Conservation (phyloP, 2,329 filamentous ascomycete species). For the Didymella pinodella region DNA sequence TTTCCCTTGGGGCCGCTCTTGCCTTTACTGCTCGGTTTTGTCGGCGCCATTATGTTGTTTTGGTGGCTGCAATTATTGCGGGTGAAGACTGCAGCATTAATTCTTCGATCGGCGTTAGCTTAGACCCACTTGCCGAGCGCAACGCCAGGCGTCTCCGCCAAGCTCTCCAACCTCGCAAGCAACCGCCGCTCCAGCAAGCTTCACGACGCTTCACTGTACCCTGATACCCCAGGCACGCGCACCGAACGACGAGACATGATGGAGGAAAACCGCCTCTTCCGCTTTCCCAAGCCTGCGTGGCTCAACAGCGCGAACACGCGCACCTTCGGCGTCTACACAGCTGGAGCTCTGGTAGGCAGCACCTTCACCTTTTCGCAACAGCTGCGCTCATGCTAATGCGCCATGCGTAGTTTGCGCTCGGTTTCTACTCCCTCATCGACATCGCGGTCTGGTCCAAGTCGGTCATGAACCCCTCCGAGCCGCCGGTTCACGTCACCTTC, state of each 20-base stretch:
- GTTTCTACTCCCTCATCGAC: constrained; percentile 74
- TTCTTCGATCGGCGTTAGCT: constrained; percentile 41
- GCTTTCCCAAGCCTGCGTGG: constrained; percentile 72
- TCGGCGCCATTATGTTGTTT: constrained; percentile 38
- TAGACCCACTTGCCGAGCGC: constrained; percentile 26
- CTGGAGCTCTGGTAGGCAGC: constrained; percentile 68
- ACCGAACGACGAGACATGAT: constrained; percentile 36
- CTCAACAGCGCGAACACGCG: constrained; percentile 70
- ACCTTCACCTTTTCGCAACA: background rate
- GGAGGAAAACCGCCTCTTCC: constrained; percentile 68
- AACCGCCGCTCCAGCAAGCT: constrained; percentile 28
- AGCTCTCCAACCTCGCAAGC: constrained; percentile 42
- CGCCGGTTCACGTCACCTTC: constrained; percentile 69
- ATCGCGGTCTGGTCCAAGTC: constrained; percentile 70
- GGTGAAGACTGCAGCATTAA: constrained; percentile 22
- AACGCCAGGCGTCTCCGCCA: constrained; percentile 25
- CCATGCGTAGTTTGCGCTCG: constrained; percentile 67
- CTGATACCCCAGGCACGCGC: constrained; percentile 13
- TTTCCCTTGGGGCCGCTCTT: constrained; percentile 36
- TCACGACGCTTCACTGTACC: constrained; percentile 3
- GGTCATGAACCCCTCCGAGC: constrained; percentile 64
- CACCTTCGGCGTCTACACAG: constrained; percentile 70
- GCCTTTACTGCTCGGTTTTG: constrained; percentile 38
- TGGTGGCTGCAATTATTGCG: background rate
- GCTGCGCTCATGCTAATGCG: background rate